These are phyloP conservation scores for Neospermospora avenae DNA, from an alignment of 2,329 filamentous ascomycete species.

Conservation along the genomic window DNA sequence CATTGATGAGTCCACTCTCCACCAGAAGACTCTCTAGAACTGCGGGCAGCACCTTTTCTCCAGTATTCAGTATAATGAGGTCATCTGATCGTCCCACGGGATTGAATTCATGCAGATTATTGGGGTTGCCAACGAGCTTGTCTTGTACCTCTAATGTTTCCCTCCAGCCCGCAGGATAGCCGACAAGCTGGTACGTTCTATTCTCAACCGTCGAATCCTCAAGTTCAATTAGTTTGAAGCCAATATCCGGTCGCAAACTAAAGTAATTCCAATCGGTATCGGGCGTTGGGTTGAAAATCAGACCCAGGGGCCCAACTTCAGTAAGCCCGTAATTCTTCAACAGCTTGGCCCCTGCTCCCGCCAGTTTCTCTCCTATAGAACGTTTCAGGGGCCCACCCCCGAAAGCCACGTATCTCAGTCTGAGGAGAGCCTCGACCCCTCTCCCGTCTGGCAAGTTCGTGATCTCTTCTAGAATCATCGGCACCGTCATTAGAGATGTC, in stretches of 20 bases:
- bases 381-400: not conserved
- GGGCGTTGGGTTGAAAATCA: not conserved
- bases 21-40: not conserved
- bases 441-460: not conserved
- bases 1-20: not conserved
- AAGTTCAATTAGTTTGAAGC: not conserved
- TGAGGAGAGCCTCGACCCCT: not conserved
- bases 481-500: not conserved
- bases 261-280: not conserved
- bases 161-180: not conserved
- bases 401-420: not conserved
- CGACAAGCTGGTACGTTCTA: not conserved
- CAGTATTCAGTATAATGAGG: not conserved
- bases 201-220: not conserved
- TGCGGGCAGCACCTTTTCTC: not conserved
- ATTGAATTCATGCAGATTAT: not conserved
- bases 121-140: not conserved
- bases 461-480: not conserved
- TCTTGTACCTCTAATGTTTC: not conserved
- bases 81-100: not conserved
- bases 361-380: not conserved
- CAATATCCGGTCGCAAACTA: not conserved
- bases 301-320: not conserved
- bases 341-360: not conserved
- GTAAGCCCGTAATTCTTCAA: not conserved